Evolutionary conservation across 306 rosid species (phyloP), one percentile per base, ranked within the genome.

Genomic region (Lagenaria siceraria): DNA sequence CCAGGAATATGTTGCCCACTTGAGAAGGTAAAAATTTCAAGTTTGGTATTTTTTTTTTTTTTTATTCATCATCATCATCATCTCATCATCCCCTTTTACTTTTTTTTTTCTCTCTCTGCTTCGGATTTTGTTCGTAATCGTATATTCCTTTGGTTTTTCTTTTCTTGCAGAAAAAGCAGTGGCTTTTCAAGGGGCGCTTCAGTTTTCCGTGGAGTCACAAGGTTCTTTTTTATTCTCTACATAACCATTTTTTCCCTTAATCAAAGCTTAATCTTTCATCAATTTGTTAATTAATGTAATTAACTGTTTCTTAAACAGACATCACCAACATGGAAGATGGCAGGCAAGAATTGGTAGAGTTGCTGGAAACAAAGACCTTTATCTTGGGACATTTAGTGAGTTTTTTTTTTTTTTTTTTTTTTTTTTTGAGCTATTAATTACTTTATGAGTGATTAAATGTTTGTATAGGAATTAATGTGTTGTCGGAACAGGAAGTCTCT

Each of bases 261-360:
- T 46, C 58, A 25, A 46, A 27, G 31, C 12, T 49, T 49, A 17
- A 49, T 29, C 43, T 51, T 49, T 8, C 6, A 22, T 15, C 0
- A 11, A 7, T 18, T 35, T 40, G 10, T 43, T 46, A 1, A 10
- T 49, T 12, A 55, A 11, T 29, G 62, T 70, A 3, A 71, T 19
- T 35, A 24, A 51, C 18, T 25, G 1, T 71, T 29, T 29, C 9
- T 72, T 29, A 24, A 33, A 31, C 86, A 89, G 93, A 79, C 93
- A 89, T 75, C 91, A 89, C 64, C 93, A 89, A 80, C 93, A 87
- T 87, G 93, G 93, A 77, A 77, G 93, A 74, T 89, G 91, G 93
- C 93, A 89, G 74, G 93, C 93, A 25, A 75, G 91, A 48, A 89
- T 89, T 75, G 93, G 93, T 46, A 82, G 89, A 63, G 93, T 87